Evolutionary conservation across 805 yeast genomes (phyloP), one percentile per base, ranked within the genome.

Genomic region (Millerozyma acaciae): DNA sequence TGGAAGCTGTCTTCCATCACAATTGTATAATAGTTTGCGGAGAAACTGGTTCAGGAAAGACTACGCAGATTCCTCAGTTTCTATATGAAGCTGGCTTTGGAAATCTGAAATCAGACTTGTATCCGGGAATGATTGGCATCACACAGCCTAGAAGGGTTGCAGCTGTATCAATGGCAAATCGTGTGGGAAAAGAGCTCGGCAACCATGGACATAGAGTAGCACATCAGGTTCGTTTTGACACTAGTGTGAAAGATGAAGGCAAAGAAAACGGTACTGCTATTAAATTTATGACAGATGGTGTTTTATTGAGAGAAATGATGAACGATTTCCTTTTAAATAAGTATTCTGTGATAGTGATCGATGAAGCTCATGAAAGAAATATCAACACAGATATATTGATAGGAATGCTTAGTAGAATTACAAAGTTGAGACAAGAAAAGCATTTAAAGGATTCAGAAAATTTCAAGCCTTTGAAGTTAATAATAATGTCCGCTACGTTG

Each of bases 31-130:
- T 93, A 9, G 71, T 93, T 16, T 90, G 97, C 64, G 98, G 98
- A 69, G 97, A 89, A 49, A 93, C 98, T 1, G 98, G 98, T 48
- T 88, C 97, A 2, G 98, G 98, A 60, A 93, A 93, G 57, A 93
- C 98, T 1, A 93, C 99, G 0, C 99, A 93, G 60, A 89, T 93
- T 4, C 98, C 99, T 0, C 99, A 93, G 55, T 93, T 93, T 50
- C 60, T 93, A 28, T 87, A 79, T 51, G 99, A 93, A 59, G 77
- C 95, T 1, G 97, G 97, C 1, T 90, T 82, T 52, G 97, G 96
- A 4, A 69, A 71, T 6, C 63, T 77, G 5, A 77, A 76, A 6
- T 76, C 78, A 8, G 53, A 57, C 13, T 33, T 48, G 10, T 55
- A 55, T 31, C 90, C 96, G 0, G 97, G 97, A 1, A 83, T 90